phyloP scores from a whole-genome alignment of 2,329 filamentous ascomycete genomes.

The Aschersonia sp. region DNA sequence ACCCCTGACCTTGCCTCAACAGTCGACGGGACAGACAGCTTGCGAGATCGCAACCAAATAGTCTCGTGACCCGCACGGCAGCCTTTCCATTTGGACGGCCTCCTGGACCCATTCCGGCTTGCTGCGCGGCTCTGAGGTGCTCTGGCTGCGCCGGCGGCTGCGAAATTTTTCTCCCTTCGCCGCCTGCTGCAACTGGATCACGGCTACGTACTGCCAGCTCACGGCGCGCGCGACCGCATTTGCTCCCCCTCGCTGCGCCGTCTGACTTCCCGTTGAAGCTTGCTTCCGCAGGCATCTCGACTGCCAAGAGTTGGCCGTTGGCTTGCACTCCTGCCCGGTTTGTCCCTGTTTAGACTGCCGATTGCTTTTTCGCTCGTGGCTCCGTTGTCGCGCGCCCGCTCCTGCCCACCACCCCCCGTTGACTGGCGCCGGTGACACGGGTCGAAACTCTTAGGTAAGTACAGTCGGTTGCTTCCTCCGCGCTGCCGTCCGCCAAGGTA shows the following conservation, averaged over 20 bases:
- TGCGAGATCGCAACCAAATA: not conserved
- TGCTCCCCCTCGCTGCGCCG: not conserved
- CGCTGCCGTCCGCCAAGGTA: not conserved
- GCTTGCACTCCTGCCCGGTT: not conserved
- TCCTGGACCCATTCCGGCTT: constrained; percentile 2
- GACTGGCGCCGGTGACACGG: not conserved
- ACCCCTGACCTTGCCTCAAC: not conserved
- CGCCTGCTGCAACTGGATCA: constrained; percentile 7
- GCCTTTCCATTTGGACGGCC: constrained; percentile 3
- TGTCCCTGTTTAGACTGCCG: not conserved
- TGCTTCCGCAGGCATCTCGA: not conserved
- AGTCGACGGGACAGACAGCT: not conserved
- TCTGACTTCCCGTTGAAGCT: not conserved
- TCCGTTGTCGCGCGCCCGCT: constrained; percentile 1
- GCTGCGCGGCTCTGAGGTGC: constrained; percentile 3
- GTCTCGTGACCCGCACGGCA: constrained; percentile 4
- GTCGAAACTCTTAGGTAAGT: too few relatives aligned
- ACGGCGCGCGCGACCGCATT: constrained; percentile 1
- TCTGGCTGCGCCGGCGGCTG: constrained; percentile 8
- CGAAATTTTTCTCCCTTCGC: constrained; percentile 18
- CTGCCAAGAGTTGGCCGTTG: not conserved
- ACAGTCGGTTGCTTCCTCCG: not conserved
- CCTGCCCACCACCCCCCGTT: not conserved
- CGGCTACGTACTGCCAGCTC: constrained; percentile 6
- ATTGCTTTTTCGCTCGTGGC: not conserved